Evolutionary conservation across 139 green algal genomes (phyloP), one percentile per base, ranked within the genome.

Genomic region (Coelastrella sp.): DNA sequence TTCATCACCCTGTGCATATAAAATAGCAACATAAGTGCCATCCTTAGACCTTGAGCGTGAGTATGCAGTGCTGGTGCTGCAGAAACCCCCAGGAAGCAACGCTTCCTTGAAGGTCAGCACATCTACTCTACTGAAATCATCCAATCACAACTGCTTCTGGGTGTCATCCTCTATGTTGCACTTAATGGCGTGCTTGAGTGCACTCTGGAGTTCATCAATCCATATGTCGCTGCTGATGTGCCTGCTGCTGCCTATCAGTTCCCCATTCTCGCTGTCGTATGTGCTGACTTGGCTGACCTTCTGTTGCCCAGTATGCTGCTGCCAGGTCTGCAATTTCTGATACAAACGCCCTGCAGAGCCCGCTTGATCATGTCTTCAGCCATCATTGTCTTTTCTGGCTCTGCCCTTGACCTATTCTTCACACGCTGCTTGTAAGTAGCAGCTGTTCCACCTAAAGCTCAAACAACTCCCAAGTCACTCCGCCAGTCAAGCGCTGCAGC

Each of bases 351-450:
- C 10, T n/a, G 76, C 35, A 82, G 35, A 9, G 76, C 76, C 24
- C 76, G 27, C 35, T 20, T 20, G 10, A 82, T 25, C 35, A 65
- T 61, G 76, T 82, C 27, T 25, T 82, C 35, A 24, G 25, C 76
- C 35, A 82, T 63, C 27, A 82, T 82, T 25, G 76, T 65, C 76
- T 82, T 82, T 27, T 82, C 76, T 7, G 76, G 76, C 35, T 65
- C 76, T 63, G 76, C 11, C 12, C 49, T 7, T 7, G 76, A 63
- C 4, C 76, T 11, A 35, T 60, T 19, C 35, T 82, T 82, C 7
- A 82, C 35, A 59, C 76, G 76, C 76, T 61, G 35, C 76, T 82
- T 82, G 27, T 27, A 6, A 8, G 60, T 11, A 66, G 35, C 56
- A 84, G 78, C 78, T 49, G 17, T 20, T 84, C 49, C 7, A 84